phyloP scores from a whole-genome alignment of 2,329 filamentous ascomycete genomes.

The Arthrocladium fulminans region DNA sequence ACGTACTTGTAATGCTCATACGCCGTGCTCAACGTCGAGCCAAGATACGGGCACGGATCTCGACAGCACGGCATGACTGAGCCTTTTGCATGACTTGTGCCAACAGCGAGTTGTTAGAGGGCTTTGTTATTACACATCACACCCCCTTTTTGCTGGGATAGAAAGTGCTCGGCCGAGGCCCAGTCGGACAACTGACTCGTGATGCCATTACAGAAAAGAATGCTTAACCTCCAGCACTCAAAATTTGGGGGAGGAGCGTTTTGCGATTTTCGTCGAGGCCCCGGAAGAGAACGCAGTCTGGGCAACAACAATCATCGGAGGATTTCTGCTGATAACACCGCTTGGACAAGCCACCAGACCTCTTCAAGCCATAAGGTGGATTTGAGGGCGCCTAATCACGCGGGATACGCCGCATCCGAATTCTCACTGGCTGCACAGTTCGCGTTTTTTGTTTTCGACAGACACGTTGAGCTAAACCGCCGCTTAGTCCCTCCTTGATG shows the following conservation, averaged over 20 bases:
- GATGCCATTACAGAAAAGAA: not conserved
- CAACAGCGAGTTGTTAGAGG: not conserved
- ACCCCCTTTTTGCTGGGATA: not conserved
- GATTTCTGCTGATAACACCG: constrained; percentile 8
- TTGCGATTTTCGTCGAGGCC: constrained; percentile 7
- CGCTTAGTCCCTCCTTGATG: constrained; percentile 1
- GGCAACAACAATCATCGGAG: constrained; percentile 8
- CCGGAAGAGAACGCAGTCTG: constrained; percentile 1
- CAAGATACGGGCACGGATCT: constrained; percentile 2
- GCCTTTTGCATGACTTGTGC: not conserved
- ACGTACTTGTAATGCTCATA: constrained; percentile 7
- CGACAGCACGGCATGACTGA: not conserved
- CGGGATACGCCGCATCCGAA: not conserved
- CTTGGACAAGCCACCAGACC: constrained; percentile 2
- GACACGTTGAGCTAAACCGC: constrained; percentile 3
- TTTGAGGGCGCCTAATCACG: constrained; percentile 6
- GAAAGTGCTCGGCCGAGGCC: not conserved
- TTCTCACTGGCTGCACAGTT: constrained; percentile 7
- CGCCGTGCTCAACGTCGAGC: not conserved
- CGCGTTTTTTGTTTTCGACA: constrained; percentile 5
- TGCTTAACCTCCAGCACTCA: constrained; percentile 6
- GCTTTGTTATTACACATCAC: not conserved
- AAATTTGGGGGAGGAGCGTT: constrained; percentile 6
- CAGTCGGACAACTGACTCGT: not conserved
- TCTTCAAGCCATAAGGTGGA: not conserved